Base-by-base conservation (phyloP, 2,329 filamentous ascomycete species). In the Cladobotryum protrusum region DNA sequence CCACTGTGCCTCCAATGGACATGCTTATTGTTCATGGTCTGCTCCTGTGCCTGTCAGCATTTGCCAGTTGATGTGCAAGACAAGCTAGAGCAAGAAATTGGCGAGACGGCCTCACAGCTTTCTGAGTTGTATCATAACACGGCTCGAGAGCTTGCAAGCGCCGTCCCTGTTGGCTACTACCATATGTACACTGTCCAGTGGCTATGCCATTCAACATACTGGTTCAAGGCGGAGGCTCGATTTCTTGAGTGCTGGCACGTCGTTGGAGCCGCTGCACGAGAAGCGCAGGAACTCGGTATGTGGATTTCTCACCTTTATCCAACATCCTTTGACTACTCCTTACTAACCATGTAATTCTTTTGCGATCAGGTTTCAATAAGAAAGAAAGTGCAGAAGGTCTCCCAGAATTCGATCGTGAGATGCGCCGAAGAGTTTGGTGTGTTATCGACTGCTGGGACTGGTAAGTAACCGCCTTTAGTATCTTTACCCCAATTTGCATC, bases 381-480 rank as follows among this genome's bases (percentile, higher is more conserved):
- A 59, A 63, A 19, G 51, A 59, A 1, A 37, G 39, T 2, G 44
- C 47, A 12, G 55, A 56, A 2, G 47, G 47, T 2, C 50, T 63
- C 3, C 48, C 63, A 2, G 59, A 61, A 1, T 65, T 64, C 49
- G 61, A 67, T 5, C 45, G 59, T 19, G 64, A 67, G 49, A 65
- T 66, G 55, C 59, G 61, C 15, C 52, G 63, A 17, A 55, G 64
- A 37, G 49, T 64, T 5, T 67, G 63, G 64, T 65, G 62, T 47
- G 59, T 67, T 7, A 47, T 67, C 17, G 59, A 65, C 29, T 63
- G 61, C 0, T 67, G 63, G 63, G 64, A 67, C 49, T 67, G 63
- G 64, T 66, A 54, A 43, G 61, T 49, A n/a, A 2, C 11, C 5
- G 13, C 6, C 33, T 15, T 13, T n/a, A 15, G 5, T 17, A 14